Percentiles rank a stretch among this genome's conserved stretches.
phyloP scores from a whole-genome alignment of 2,329 filamentous ascomycete species.

The Ophiostoma perfectum region DNA sequence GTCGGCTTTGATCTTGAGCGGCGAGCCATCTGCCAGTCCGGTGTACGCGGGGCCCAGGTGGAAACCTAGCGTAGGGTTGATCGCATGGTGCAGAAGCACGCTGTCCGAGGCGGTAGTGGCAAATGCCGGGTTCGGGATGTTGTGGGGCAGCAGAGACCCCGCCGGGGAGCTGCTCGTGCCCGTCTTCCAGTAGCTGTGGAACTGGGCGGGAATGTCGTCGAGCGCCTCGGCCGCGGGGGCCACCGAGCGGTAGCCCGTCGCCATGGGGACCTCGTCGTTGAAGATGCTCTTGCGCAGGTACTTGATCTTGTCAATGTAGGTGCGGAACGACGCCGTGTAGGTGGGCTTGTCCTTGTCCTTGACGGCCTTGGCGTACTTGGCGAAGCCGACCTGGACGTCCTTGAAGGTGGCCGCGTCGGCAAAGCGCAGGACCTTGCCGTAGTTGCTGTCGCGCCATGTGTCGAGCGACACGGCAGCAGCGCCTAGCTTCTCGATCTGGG shows the following conservation, averaged over 20 bases:
- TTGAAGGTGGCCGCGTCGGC: conserved; percentile 44
- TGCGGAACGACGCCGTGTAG: neutral
- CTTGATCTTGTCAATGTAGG: neutral
- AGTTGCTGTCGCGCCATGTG: conserved; percentile 42
- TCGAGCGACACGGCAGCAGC: conserved; percentile 36
- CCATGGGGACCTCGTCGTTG: neutral
- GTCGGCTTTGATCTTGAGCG: neutral
- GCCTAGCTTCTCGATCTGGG: conserved; percentile 43
- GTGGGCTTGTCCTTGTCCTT: neutral
- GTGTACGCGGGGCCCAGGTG: conserved; percentile 44
- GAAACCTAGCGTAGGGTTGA: conserved; percentile 50
- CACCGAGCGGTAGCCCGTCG: neutral
- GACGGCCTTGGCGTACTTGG: conserved; percentile 14
- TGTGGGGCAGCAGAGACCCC: neutral
- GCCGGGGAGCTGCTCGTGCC: neutral
- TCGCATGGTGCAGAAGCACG: conserved; percentile 43
- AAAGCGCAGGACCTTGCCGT: conserved; percentile 44
- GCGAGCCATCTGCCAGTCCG: neutral
- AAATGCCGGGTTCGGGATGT: conserved; percentile 44
- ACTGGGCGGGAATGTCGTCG: neutral
- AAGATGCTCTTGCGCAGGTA: neutral
- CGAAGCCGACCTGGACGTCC: conserved; percentile 40
- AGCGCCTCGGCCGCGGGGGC: neutral
- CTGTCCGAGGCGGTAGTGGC: conserved; percentile 33
- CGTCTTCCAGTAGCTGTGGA: neutral